Evolutionary conservation across 2,329 filamentous ascomycete genomes (phyloP), one percentile per base, ranked within the genome.

Genomic region (Stemphylium vesicarium): DNA sequence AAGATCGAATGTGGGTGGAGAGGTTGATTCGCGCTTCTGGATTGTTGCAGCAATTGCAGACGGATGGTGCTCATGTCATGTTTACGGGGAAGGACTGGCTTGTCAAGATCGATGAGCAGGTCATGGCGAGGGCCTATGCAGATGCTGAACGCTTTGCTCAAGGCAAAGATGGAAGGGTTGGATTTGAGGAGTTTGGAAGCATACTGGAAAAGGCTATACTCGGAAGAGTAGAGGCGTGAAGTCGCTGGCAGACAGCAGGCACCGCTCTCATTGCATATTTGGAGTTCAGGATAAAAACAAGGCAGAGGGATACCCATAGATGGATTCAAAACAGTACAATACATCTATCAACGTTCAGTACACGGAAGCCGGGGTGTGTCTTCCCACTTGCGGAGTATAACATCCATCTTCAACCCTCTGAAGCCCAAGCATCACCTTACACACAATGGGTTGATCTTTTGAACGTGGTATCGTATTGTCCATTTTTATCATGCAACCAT

Each of bases 61-160:
- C 57, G 8, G 66, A 64, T 12, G 66, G 58, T 22, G 48, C 60
- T 9, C 59, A 76, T 49, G 73, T 73, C 3, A 67, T 81, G 69
- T 68, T 81, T 3, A 81, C 79, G 13, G 73, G 74, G 10, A 71
- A 63, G 12, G 77, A 77, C 4, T 81, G 79, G 78, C 62, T 78
- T 22, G 76, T 80, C 0, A 70, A 64, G 42, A 66, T 82, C 6
- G 72, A 73, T 29, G 61, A 63, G 22, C 64, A 73, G 13, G 64
- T 79, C 26, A 78, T 81, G 77, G 57, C 50, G 36, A 62, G 62
- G 39, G 74, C 75, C 16, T 81, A 80, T 63, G 61, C 53, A 16
- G 67, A 74, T 38, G 73, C 70, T 4, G 71, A 72, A 48, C 55
- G 57, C 1, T 61, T 60, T 48, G 68, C 69, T 0, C 61, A 69